Conservation (phyloP, 2,329 filamentous ascomycete species). For the Lithohypha guttulata region DNA sequence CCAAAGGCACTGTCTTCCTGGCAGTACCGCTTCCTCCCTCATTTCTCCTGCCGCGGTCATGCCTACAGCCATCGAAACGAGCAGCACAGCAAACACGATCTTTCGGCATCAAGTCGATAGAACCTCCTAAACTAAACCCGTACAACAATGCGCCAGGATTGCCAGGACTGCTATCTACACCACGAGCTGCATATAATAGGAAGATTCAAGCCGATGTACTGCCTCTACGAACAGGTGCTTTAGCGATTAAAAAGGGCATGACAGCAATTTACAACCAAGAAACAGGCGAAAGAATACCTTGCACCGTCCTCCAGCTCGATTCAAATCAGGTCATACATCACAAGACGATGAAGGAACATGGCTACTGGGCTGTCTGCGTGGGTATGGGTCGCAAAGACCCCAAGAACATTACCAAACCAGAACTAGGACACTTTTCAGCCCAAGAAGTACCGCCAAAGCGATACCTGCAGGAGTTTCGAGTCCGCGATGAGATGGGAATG, state of each 20-base stretch:
- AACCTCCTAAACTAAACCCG: conserved; percentile 38
- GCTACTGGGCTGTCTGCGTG: conserved; percentile 90
- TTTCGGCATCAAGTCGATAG: conserved; percentile 49
- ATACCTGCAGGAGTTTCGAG: conserved; percentile 76
- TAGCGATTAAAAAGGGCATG: conserved; percentile 93
- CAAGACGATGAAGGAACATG: conserved; percentile 70
- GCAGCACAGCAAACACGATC: conserved; percentile 24
- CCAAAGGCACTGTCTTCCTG: conserved; percentile 12
- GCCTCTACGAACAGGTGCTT: conserved; percentile 63
- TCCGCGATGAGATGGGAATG: conserved; percentile 62
- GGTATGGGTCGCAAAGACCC: conserved; percentile 65
- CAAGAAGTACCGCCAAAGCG: conserved; percentile 75
- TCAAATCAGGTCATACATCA: conserved; percentile 78
- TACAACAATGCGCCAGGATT: conserved; percentile 44
- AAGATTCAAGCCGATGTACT: conserved; percentile 42
- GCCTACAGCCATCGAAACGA: conserved; percentile 15
- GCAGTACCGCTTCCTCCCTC: conserved; percentile 18
- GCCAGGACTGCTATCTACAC: conserved; percentile 41
- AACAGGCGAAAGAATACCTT: conserved; percentile 66
- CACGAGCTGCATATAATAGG: conserved; percentile 48
- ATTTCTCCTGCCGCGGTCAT: conserved; percentile 22
- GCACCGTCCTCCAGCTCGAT: conserved; percentile 90
- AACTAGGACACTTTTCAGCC: conserved; percentile 78
- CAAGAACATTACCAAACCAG: conserved; percentile 66
- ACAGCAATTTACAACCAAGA: conserved; percentile 72